Percentiles rank a stretch among this genome's conserved stretches.
These are phyloP conservation scores for Acrocalymma vagum DNA, from an alignment of 2,329 filamentous ascomycete species.

Conservation along the genomic window DNA sequence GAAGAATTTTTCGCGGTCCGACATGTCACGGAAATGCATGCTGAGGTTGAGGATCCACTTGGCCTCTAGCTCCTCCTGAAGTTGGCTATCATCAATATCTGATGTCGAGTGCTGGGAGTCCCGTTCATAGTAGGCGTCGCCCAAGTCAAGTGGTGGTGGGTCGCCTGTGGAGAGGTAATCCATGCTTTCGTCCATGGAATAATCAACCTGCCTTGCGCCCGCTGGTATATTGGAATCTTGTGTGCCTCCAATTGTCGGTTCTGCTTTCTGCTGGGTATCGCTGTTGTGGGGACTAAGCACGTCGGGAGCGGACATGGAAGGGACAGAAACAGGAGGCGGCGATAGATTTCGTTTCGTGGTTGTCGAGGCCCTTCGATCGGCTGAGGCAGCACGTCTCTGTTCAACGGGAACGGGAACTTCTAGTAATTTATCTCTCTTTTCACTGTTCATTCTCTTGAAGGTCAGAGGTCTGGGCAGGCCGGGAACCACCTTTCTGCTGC, in stretches of 20 bases:
- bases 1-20: conserved; percentile 96
- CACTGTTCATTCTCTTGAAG: conserved; percentile 84
- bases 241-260: conserved; percentile 40
- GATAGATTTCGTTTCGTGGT: conserved; percentile 55
- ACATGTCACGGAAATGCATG: conserved; percentile 96
- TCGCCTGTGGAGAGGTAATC: conserved; percentile 30
- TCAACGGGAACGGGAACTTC: conserved; percentile 69
- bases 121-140: conserved; percentile 38
- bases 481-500: conserved; percentile 72
- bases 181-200: conserved; percentile 30
- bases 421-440: conserved; percentile 76
- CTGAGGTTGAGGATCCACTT: conserved; percentile 97
- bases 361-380: conserved; percentile 72
- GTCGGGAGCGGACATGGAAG: conserved; percentile 51
- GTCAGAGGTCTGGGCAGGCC: conserved; percentile 79
- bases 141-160: conserved; percentile 36
- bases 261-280: conserved; percentile 29
- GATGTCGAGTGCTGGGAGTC: conserved; percentile 43
- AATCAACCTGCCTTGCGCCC: conserved; percentile 46
- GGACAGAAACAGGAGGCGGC: conserved; percentile 45
- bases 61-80: conserved; percentile 83
- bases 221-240: conserved; percentile 41
- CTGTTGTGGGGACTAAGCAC: conserved; percentile 40
- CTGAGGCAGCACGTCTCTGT: conserved; percentile 78
- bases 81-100: conserved; percentile 64